Evolutionary conservation across 2,329 filamentous ascomycete species (phyloP), one percentile per base, ranked within the genome.

Genomic region (Phaeosphaeria sp.): DNA sequence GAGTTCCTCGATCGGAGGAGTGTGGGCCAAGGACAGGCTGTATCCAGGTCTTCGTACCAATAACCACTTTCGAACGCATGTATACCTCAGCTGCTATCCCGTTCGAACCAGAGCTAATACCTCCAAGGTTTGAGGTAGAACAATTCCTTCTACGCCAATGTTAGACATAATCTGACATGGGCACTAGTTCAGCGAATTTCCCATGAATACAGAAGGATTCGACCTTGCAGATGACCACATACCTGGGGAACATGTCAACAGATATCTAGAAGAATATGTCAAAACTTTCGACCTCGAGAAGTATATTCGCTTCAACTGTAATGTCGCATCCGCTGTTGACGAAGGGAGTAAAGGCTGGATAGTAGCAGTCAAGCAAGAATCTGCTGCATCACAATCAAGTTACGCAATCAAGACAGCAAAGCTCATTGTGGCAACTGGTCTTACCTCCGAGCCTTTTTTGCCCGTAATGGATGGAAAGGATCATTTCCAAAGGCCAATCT

Each of bases 381-480:
- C 46, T 4, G 17, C 17, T 6, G 21, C 23, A 23, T 41, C 46
- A 2, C 47, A 6, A 11, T n/a, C 11, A 1, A 52, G 52, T 1
- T 52, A 54, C 6, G 33, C 43, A 1, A 60, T 75, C 61, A 41
- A 73, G 67, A 54, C 76, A 3, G 69, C 68, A 17, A 87, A 85
- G 65, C 75, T 90, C 36, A 82, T 90, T 30, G 71, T 90, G 1
- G 86, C 87, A 1, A 89, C 87, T 0, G 88, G 88, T 0, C 73
- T 89, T 25, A 87, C 86, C 0, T 89, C 86, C 0, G 77, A 84
- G 50, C 82, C 87, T 0, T 83, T 83, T 55, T 74, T 88, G 36
- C 86, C 87, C 0, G 67, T 69, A 0, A 79, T 88, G 22, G 62
- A 76, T 0, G 85, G 85, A 0, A 75, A 78, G 27, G 82, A 85